phyloP scores from a whole-genome alignment of 805 yeast genomes.

The Nakazawaea siamensis region DNA sequence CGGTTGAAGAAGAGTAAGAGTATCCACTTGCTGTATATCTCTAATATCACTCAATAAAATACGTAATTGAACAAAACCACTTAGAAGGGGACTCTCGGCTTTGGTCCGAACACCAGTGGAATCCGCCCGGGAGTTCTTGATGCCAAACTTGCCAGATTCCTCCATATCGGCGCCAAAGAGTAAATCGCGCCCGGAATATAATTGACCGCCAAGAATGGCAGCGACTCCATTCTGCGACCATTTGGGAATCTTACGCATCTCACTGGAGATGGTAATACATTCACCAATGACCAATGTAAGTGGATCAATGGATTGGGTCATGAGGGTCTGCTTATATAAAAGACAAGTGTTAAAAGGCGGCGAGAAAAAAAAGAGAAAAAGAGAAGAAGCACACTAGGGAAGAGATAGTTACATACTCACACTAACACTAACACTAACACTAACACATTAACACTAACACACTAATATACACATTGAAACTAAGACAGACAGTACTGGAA shows the following conservation, averaged over 20 bases:
- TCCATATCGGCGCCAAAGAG: conserved; percentile 20
- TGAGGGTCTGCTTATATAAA: too few relatives aligned
- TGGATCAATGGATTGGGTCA: conserved; percentile 44
- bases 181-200: conserved; percentile 18
- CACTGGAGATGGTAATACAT: conserved; percentile 77
- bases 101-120: conserved; percentile 10
- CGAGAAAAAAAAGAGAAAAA: not conserved
- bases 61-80: conserved; percentile 74
- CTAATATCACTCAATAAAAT: conserved; percentile 54
- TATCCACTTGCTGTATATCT: conserved; percentile 50
- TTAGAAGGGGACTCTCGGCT: conserved; percentile 45
- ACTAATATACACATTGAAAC: too few relatives aligned
- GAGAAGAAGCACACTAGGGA: too few relatives aligned
- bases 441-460: too few relatives aligned
- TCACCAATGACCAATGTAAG: conserved; percentile 81
- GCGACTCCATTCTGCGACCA: conserved; percentile 78
- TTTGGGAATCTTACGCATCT: conserved; percentile 81
- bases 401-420: too few relatives aligned
- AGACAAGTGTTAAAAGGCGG: not conserved
- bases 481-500: too few relatives aligned
- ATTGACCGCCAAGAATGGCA: conserved; percentile 56
- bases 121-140: conserved; percentile 10
- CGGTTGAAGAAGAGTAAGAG: conserved; percentile 75
- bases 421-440: too few relatives aligned
- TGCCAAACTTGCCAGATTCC: conserved; percentile 14